phyloP scores from a whole-genome alignment of 768 basidiomycete species.

The Lyophyllum shimeji region DNA sequence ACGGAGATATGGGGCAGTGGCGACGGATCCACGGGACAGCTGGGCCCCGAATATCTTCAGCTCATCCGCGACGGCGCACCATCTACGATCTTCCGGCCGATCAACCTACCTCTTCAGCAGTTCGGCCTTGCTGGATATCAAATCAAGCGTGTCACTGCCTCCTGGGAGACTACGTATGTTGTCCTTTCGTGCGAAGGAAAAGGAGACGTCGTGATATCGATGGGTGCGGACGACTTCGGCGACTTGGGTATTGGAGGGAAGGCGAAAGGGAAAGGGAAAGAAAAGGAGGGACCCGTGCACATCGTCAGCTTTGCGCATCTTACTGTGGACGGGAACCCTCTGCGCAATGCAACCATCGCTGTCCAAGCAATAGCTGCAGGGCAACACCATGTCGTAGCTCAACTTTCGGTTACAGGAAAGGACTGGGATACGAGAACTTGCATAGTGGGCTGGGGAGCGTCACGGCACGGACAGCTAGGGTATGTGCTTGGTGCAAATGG shows the following conservation, averaged over 20 bases:
- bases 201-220: conserved; percentile 63
- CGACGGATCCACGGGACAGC: conserved; percentile 68
- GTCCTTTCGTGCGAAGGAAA: conserved; percentile 46
- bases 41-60: conserved; percentile 47
- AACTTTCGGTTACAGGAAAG: conserved; percentile 29
- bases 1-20: conserved; percentile 74
- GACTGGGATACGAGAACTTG: conserved; percentile 23
- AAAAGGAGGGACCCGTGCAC: conserved; percentile 30
- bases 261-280: conserved; percentile 16
- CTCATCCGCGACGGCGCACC: conserved; percentile 14
- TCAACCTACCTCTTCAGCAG: conserved; percentile 39
- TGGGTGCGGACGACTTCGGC: conserved; percentile 86
- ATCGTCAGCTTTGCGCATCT: conserved; percentile 44
- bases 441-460: conserved; percentile 80
- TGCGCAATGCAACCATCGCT: conserved; percentile 20
- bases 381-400: conserved; percentile 68
- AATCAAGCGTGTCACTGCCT: conserved; percentile 53
- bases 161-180: conserved; percentile 86
- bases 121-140: conserved; percentile 40
- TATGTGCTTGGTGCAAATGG: conserved; percentile 17
- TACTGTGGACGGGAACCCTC: conserved; percentile 20
- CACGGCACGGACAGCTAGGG: conserved; percentile 85
- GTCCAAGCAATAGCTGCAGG: conserved; percentile 58
- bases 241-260: conserved; percentile 61
- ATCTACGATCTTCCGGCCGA: conserved; percentile 44